A percentile compares a stretch with the other conserved stretches of the same genome.
These are phyloP conservation scores for Aspergillus sp. DNA, from an alignment of 2,329 filamentous ascomycete species.

Conservation along the genomic window DNA sequence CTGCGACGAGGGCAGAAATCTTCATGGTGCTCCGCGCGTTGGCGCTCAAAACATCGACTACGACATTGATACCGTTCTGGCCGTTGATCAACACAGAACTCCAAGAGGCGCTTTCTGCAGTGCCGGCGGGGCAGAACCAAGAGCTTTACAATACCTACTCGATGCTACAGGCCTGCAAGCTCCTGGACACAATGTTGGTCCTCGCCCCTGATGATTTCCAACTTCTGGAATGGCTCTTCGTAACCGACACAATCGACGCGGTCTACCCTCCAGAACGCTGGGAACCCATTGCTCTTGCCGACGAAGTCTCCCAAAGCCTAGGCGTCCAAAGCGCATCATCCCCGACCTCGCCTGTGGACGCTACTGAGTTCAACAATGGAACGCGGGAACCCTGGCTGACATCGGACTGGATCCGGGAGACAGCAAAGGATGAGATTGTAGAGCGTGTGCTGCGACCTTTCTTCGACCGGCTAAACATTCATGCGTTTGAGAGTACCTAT, in stretches of 20 bases:
- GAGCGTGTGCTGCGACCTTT: slow-evolving; percentile 77
- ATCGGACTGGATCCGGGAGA: slow-evolving; percentile 45
- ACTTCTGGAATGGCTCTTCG: slow-evolving; percentile 95
- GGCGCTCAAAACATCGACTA: slow-evolving; percentile 67
- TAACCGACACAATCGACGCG: slow-evolving; percentile 93
- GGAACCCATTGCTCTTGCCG: slow-evolving; percentile 68
- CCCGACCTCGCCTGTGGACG: slow-evolving; percentile 18
- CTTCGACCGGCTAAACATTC: slow-evolving; percentile 86
- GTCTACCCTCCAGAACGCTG: slow-evolving; percentile 71
- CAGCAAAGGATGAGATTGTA: slow-evolving; percentile 57
- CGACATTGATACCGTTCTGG: slow-evolving; percentile 81
- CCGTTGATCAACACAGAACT: slow-evolving; percentile 82
- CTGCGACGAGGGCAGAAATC: slow-evolving; percentile 77
- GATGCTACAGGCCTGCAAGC: slow-evolving; percentile 84
- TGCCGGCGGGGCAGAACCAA: slow-evolving; percentile 62
- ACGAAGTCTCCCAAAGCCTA: slow-evolving; percentile 74
- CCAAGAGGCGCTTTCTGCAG: slow-evolving; percentile 68
- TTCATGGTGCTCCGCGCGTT: slow-evolving; percentile 82
- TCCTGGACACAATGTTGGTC: slow-evolving; percentile 81
- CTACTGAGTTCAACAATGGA: slow-evolving; percentile 22
- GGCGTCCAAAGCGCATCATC: slow-evolving; percentile 39
- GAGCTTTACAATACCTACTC: slow-evolving; percentile 72
- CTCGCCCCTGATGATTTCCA: slow-evolving; percentile 93
- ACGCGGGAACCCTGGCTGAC: slow-evolving; percentile 37
- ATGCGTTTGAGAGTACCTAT: slow-evolving; percentile 88